Conservation (phyloP, 2,329 filamentous ascomycete genomes). For the Thielaviopsis musarum region DNA sequence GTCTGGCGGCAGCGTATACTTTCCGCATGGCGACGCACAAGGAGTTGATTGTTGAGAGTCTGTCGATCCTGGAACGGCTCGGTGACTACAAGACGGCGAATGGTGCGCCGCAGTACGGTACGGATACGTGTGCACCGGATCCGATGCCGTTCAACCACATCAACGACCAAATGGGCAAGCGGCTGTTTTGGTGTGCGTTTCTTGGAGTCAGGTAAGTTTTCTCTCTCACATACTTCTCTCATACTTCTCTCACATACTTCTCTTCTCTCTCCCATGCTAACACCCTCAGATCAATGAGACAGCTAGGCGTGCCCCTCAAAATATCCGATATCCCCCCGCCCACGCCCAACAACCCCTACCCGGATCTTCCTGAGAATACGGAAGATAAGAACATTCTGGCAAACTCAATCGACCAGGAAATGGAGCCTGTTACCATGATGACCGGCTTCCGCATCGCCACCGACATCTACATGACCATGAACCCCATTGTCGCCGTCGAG, state of each 20-base stretch:
- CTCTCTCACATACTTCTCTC: neutral
- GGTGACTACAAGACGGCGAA: conserved; percentile 12
- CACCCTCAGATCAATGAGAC: conserved; percentile 50
- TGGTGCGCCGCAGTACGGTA: conserved; percentile 22
- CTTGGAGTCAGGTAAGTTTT: conserved; percentile 46
- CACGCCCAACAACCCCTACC: conserved; percentile 59
- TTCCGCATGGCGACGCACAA: conserved; percentile 50
- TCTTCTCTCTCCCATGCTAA: conserved; percentile 12
- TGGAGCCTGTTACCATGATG: conserved; percentile 50
- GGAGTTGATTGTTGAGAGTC: conserved; percentile 55
- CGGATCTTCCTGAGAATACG: conserved; percentile 62
- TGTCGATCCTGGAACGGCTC: conserved; percentile 32
- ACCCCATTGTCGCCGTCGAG: conserved; percentile 61
- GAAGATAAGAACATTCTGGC: conserved; percentile 69
- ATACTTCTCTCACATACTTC: neutral
- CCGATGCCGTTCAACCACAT: conserved; percentile 46
- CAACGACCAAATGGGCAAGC: conserved; percentile 55
- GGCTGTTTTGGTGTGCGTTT: conserved; percentile 74
- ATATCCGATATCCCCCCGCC: conserved; percentile 62
- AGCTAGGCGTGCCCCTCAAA: conserved; percentile 54
- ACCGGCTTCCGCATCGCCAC: conserved; percentile 70
- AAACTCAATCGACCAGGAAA: conserved; percentile 52
- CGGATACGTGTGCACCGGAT: conserved; percentile 24
- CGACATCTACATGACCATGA: conserved; percentile 66
- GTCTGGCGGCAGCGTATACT: conserved; percentile 48